Conservation (phyloP, 2,329 filamentous ascomycete species). For the Colletotrichum sojae region DNA sequence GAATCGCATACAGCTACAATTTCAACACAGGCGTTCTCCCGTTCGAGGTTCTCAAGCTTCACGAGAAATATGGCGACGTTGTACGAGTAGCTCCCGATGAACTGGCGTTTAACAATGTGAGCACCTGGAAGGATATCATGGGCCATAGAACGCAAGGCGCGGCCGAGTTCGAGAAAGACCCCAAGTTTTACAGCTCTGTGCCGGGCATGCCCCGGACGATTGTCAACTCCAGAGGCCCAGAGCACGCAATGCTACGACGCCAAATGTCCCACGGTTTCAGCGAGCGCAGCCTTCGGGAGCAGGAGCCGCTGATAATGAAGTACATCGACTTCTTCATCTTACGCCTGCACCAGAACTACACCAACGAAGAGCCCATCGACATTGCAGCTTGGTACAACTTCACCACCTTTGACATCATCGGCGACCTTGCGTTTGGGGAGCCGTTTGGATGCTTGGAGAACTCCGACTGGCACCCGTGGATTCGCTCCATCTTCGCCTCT, state of each 20-base stretch:
- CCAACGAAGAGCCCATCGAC: slow-evolving; percentile 24
- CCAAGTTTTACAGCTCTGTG: slow-evolving; percentile 55
- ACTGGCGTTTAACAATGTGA: slow-evolving; percentile 57
- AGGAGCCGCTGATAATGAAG: slow-evolving; percentile 46
- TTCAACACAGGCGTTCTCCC: slow-evolving; percentile 34
- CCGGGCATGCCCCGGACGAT: slow-evolving; percentile 14
- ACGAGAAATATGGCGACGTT: slow-evolving; percentile 58
- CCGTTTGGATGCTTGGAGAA: slow-evolving; percentile 39
- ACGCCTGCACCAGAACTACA: slow-evolving; percentile 38
- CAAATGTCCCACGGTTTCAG: slow-evolving; percentile 48
- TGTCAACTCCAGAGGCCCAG: slow-evolving; percentile 32
- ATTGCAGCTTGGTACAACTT: slow-evolving; percentile 36
- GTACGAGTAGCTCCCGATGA: slow-evolving; percentile 63
- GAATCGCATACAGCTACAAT: slow-evolving; percentile 3
- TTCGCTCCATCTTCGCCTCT: slow-evolving; percentile 11
- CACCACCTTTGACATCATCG: slow-evolving; percentile 20
- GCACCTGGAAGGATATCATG: slow-evolving; percentile 58
- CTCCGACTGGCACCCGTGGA: slow-evolving; percentile 37
- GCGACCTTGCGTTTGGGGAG: slow-evolving; percentile 42
- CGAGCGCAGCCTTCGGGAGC: slow-evolving; percentile 47
- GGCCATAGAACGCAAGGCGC: slow-evolving; percentile 42
- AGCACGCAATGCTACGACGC: slow-evolving; percentile 43
- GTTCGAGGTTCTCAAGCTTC: slow-evolving; percentile 49
- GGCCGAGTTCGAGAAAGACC: slow-evolving; percentile 15
- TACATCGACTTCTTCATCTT: slow-evolving; percentile 40